These are phyloP conservation scores for Metschnikowia drakensbergensis DNA, from an alignment of 805 yeast species.

Conservation along the genomic window DNA sequence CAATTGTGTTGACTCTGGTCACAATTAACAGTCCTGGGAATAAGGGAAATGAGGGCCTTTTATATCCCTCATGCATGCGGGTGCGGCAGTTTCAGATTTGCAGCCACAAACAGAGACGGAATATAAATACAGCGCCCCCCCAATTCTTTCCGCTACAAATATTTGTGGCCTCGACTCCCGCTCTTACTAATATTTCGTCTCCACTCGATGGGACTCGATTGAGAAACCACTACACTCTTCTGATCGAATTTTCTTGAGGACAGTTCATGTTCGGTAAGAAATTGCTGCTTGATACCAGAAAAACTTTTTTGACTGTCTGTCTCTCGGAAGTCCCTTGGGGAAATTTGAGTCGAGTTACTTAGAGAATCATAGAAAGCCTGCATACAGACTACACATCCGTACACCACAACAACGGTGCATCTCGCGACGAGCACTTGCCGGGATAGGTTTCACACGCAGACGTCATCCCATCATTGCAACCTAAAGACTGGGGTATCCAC, in stretches of 20 bases:
- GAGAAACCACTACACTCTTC: no score
- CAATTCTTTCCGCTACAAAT: no score
- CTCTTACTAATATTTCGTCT: no score
- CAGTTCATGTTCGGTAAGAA: no score
- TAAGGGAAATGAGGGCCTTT: background rate
- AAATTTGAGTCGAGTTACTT: no score
- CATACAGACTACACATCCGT: background rate
- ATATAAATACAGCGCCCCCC: background rate
- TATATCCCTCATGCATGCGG: background rate
- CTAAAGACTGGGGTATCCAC: background rate
- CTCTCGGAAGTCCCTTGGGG: no score
- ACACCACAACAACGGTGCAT: background rate
- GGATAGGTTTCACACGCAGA: background rate
- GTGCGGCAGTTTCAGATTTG: conserved; percentile 1
- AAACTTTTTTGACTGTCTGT: no score
- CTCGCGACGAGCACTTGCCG: background rate
- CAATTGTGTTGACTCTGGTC: background rate
- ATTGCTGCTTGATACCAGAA: no score
- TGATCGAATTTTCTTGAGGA: no score
- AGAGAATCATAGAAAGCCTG: background rate
- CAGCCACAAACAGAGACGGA: conserved; percentile 3
- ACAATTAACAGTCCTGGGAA: background rate
- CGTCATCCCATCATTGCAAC: background rate
- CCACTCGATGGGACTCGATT: no score
- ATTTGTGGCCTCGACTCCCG: no score